A percentile compares a stretch with the other conserved stretches of the same genome.
Evolutionary conservation across 2,329 filamentous ascomycete genomes (phyloP).

Genomic region (Trematosphaeria pertusa): DNA sequence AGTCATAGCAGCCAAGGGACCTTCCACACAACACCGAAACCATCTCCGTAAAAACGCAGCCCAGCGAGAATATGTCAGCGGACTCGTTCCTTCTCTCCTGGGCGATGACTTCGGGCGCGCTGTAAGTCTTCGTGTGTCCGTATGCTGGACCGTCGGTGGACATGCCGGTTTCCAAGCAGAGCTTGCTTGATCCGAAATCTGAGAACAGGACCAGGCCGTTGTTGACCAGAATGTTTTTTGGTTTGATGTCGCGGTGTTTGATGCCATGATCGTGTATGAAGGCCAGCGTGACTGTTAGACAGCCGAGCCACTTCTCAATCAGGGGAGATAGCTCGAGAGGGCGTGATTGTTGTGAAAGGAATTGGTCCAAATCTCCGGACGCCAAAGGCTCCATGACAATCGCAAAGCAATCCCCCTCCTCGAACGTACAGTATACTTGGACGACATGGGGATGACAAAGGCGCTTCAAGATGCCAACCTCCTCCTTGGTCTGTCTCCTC

Average conservation of each 20-base stretch:
- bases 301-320: too few species aligned
- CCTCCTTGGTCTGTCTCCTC: too few species aligned
- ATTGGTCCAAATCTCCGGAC: too few species aligned
- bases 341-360: too few species aligned
- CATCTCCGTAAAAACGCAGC: conserved; percentile 21
- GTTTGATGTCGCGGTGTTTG: neutral
- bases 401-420: too few species aligned
- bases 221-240: neutral
- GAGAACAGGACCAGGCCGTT: neutral
- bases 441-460: too few species aligned
- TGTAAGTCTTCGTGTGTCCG: conserved; percentile 6
- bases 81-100: conserved; percentile 8
- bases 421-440: too few species aligned
- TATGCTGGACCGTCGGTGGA: neutral
- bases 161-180: neutral
- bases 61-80: conserved; percentile 20
- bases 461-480: too few species aligned
- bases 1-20: too few species aligned
- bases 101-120: conserved; percentile 17
- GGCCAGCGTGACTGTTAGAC: neutral
- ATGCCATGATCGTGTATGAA: neutral
- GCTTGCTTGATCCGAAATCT: neutral
- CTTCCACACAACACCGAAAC: conserved; percentile 10
- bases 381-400: too few species aligned
- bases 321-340: too few species aligned